A percentile compares a stretch with the other conserved stretches of the same genome.
Evolutionary conservation across 176 grass and related monocot species (phyloP).

Genomic region (Hyparrhenia diplandra): DNA sequence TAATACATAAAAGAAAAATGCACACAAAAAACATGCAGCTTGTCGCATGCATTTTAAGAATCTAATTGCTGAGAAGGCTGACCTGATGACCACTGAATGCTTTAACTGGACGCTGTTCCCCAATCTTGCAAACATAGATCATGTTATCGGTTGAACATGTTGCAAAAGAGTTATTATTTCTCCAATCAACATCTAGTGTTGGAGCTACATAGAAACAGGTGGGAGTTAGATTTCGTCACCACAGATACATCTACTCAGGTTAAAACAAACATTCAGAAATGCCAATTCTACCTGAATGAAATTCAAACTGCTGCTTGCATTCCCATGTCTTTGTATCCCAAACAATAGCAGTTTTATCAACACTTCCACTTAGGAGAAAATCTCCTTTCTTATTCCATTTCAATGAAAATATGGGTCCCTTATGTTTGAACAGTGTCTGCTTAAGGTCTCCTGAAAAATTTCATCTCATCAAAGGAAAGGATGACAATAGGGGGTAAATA

Average conservation of each 20-base stretch:
- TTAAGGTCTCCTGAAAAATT: slow-evolving; percentile 73
- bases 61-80: slow-evolving; percentile 1
- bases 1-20: neutral
- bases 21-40: neutral
- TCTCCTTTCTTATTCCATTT: slow-evolving; percentile 99
- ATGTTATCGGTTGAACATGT: slow-evolving; percentile 95
- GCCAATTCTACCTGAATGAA: slow-evolving; percentile 75
- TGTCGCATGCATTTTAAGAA: neutral
- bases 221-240: neutral
- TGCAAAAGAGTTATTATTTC: slow-evolving; percentile 95
- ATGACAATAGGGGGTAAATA: slow-evolving; percentile 8
- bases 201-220: slow-evolving; percentile 59
- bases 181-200: slow-evolving; percentile 97
- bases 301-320: slow-evolving; percentile 95
- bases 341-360: slow-evolving; percentile 98
- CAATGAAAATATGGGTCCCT: slow-evolving; percentile 94
- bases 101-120: slow-evolving; percentile 72
- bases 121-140: slow-evolving; percentile 98
- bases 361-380: slow-evolving; percentile 91
- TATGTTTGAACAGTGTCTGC: slow-evolving; percentile 91
- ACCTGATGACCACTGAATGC: slow-evolving; percentile 87
- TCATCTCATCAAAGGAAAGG: neutral
- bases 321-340: slow-evolving; percentile 99
- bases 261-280: neutral
- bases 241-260: neutral